Conservation (phyloP, 805 yeast genomes). For the Kodamaea nitidulidarum region DNA sequence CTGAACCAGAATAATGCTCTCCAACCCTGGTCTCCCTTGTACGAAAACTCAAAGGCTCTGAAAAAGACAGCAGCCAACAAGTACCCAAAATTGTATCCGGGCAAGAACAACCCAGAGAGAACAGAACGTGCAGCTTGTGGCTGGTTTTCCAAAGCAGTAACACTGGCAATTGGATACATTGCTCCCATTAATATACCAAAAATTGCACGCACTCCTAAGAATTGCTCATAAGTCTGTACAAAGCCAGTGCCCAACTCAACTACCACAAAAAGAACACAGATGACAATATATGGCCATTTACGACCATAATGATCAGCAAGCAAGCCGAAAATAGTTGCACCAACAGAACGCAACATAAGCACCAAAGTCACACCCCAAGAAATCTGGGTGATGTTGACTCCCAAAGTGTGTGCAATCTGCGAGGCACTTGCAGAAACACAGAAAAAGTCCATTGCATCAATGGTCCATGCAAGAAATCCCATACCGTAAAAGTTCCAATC, state of each 20-base stretch:
- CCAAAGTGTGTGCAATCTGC: slow-evolving; percentile 18
- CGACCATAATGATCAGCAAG: slow-evolving; percentile 24
- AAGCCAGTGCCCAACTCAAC: slow-evolving; percentile 24
- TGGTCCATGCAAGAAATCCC: slow-evolving; percentile 23
- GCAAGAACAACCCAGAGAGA: slow-evolving; percentile 23
- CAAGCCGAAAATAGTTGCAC: slow-evolving; percentile 22
- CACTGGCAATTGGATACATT: slow-evolving; percentile 20
- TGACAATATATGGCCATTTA: slow-evolving; percentile 21
- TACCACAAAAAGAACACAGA: slow-evolving; percentile 18
- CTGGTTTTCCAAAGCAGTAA: slow-evolving; percentile 20
- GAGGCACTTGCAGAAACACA: slow-evolving; percentile 19
- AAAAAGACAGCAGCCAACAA: slow-evolving; percentile 21
- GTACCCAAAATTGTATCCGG: slow-evolving; percentile 25
- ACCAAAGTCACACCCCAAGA: slow-evolving; percentile 26
- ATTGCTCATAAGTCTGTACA: slow-evolving; percentile 19
- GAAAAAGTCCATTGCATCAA: slow-evolving; percentile 24
- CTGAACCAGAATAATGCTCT: slow-evolving; percentile 25
- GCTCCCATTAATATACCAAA: slow-evolving; percentile 27
- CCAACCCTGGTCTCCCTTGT: slow-evolving; percentile 17
- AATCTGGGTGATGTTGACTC: slow-evolving; percentile 15
- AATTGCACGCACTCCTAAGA: slow-evolving; percentile 22
- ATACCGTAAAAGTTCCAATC: slow-evolving; percentile 20
- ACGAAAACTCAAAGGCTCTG: slow-evolving; percentile 18
- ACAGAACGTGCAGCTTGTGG: slow-evolving; percentile 19
- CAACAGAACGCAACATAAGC: slow-evolving; percentile 24